A percentile compares a stretch with the other conserved stretches of the same genome.
These are phyloP conservation scores for Pseudogymnoascus sp. DNA, from an alignment of 2,329 filamentous ascomycete genomes.

Conservation along the genomic window DNA sequence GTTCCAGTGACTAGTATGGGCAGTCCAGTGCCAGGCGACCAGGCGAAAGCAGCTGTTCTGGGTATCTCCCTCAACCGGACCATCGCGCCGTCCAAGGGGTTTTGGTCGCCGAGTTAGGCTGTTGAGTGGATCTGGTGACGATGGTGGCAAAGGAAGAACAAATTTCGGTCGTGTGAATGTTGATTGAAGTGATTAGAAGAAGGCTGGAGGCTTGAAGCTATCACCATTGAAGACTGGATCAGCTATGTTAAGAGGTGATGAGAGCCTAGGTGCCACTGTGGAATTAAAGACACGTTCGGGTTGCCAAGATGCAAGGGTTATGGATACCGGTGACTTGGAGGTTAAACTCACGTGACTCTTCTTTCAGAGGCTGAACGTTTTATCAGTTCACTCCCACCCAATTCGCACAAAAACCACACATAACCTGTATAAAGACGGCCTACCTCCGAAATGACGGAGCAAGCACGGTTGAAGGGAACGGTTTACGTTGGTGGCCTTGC, in stretches of 20 bases:
- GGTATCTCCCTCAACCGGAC: slow-evolving; percentile 94
- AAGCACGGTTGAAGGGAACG: slow-evolving; percentile 78
- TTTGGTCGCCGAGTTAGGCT: slow-evolving; percentile 5
- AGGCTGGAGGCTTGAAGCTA: not conserved
- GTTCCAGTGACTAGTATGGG: slow-evolving; percentile 90
- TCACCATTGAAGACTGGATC: slow-evolving; percentile 1
- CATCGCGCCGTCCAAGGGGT: slow-evolving; percentile 49
- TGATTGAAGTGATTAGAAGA: not conserved
- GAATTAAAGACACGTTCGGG: slow-evolving; percentile 10
- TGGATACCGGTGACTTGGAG: not conserved
- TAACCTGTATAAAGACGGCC: not conserved
- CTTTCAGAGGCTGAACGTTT: not conserved
- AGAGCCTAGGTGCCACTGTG: not conserved
- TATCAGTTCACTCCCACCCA: slow-evolving; percentile 5
- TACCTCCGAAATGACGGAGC: slow-evolving; percentile 63
- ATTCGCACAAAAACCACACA: not conserved
- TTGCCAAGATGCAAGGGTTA: slow-evolving; percentile 8
- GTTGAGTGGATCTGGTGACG: not conserved
- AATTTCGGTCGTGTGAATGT: not conserved
- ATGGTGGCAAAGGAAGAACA: not conserved
- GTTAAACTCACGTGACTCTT: not conserved
- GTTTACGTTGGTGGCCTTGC: slow-evolving; percentile 88
- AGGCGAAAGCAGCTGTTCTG: slow-evolving; percentile 93
- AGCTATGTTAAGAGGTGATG: slow-evolving; percentile 1
- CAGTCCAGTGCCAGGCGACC: slow-evolving; percentile 74